phyloP scores from a whole-genome alignment of 495 filamentous ascomycete species.

The Annulohypoxylon moriforme region DNA sequence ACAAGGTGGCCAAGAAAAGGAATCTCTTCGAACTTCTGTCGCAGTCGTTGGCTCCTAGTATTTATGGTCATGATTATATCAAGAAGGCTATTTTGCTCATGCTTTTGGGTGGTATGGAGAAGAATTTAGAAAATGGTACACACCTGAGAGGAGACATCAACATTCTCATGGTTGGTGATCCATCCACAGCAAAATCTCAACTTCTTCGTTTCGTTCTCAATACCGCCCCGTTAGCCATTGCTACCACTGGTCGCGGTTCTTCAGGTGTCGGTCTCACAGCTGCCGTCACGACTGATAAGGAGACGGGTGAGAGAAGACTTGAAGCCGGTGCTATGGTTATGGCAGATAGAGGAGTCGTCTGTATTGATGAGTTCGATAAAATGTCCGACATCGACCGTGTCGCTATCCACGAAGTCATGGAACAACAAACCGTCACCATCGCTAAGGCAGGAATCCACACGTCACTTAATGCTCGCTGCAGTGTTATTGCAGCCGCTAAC shows the following conservation, averaged over 20 bases:
- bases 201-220: constrained; percentile 97
- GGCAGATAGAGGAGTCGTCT: constrained; percentile 95
- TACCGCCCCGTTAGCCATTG: constrained; percentile 95
- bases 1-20: constrained; percentile 95
- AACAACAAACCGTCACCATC: constrained; percentile 99
- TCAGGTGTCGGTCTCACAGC: constrained; percentile 98
- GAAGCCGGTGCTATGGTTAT: constrained; percentile 99
- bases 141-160: constrained; percentile 99
- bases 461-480: constrained; percentile 95
- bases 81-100: constrained; percentile 98
- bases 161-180: constrained; percentile 99
- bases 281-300: constrained; percentile 95
- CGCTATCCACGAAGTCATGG: constrained; percentile 99
- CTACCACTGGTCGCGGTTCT: constrained; percentile 95
- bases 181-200: constrained; percentile 98
- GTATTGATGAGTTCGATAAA: constrained; percentile 99
- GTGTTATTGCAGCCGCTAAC: constrained; percentile 96
- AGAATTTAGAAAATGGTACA: constrained; percentile 97
- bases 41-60: constrained; percentile 97
- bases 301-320: constrained; percentile 93
- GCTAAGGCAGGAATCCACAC: constrained; percentile 99
- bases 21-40: constrained; percentile 93
- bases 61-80: constrained; percentile 97
- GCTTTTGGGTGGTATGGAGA: constrained; percentile 98
- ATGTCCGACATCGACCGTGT: constrained; percentile 99